These are phyloP conservation scores for Suhomyces emberorum DNA, from an alignment of 805 yeast species.

Conservation along the genomic window DNA sequence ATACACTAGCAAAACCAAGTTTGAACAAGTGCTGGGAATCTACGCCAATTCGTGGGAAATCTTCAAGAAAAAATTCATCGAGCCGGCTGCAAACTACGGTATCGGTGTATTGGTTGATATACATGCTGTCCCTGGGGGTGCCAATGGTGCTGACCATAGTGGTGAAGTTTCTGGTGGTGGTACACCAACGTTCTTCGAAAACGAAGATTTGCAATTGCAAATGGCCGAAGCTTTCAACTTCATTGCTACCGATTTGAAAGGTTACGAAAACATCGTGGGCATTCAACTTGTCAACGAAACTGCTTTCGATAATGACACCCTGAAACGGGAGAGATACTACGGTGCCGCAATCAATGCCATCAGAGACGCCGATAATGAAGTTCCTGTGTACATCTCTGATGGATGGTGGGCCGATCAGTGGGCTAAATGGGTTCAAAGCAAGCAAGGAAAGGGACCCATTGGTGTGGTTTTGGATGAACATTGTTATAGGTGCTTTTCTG, in stretches of 20 bases:
- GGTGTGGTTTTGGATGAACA: constrained; percentile 84
- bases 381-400: constrained; percentile 83
- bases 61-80: constrained; percentile 49
- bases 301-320: constrained; percentile 52
- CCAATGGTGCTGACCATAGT: constrained; percentile 81
- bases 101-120: constrained; percentile 81
- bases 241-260: constrained; percentile 56
- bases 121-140: constrained; percentile 92
- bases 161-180: constrained; percentile 58
- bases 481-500: constrained; percentile 81
- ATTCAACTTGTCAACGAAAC: constrained; percentile 87
- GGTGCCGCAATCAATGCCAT: constrained; percentile 59
- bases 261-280: constrained; percentile 70
- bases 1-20: constrained; percentile 60
- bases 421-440: constrained; percentile 60
- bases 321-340: constrained; percentile 61
- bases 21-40: constrained; percentile 36
- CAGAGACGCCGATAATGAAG: constrained; percentile 46
- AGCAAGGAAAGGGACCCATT: constrained; percentile 33
- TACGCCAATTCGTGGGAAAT: constrained; percentile 74
- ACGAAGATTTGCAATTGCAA: constrained; percentile 36
- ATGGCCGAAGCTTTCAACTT: constrained; percentile 54
- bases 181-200: constrained; percentile 63
- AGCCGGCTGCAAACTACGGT: constrained; percentile 54
- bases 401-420: constrained; percentile 91